phyloP scores from a whole-genome alignment of 1,284 basidiomycete genomes.

The Tremellales sp. region DNA sequence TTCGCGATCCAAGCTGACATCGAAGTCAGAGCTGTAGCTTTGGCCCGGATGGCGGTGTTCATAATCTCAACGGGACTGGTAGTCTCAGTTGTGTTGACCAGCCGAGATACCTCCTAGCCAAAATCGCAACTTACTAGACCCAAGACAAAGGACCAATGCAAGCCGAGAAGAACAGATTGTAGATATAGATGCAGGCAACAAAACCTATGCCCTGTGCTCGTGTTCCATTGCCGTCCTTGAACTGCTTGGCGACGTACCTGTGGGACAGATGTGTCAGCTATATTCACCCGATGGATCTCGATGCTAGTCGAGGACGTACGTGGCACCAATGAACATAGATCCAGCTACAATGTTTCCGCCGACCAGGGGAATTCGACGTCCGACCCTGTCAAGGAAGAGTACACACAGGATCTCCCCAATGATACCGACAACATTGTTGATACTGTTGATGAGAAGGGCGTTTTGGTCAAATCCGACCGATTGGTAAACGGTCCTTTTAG shows the following conservation, averaged over 20 bases:
- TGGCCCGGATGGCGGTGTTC: slow-evolving; percentile 59
- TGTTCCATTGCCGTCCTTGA: slow-evolving; percentile 12
- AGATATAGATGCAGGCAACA: slow-evolving; percentile 31
- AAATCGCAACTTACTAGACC: slow-evolving; percentile 26
- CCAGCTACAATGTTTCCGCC: slow-evolving; percentile 56
- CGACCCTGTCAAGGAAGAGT: slow-evolving; percentile 58
- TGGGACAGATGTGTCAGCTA: neutral
- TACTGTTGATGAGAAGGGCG: slow-evolving; percentile 59
- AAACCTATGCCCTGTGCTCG: slow-evolving; percentile 24
- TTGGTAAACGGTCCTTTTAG: slow-evolving; percentile 14
- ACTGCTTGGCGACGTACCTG: slow-evolving; percentile 18
- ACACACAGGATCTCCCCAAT: slow-evolving; percentile 58
- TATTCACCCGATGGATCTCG: neutral
- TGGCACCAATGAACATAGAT: slow-evolving; percentile 29
- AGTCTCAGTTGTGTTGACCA: too few species aligned
- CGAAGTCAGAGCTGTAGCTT: slow-evolving; percentile 59
- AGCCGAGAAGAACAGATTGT: slow-evolving; percentile 31
- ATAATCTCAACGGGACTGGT: slow-evolving; percentile 50
- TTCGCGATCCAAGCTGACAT: slow-evolving; percentile 55
- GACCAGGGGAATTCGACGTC: slow-evolving; percentile 57
- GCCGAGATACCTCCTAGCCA: slow-evolving; percentile 2
- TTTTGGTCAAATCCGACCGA: slow-evolving; percentile 52
- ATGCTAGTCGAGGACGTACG: slow-evolving; percentile 24
- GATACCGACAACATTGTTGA: slow-evolving; percentile 60
- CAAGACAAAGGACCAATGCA: slow-evolving; percentile 37